Conservation (phyloP, 768 basidiomycete genomes). For the Serendipita sp. region DNA sequence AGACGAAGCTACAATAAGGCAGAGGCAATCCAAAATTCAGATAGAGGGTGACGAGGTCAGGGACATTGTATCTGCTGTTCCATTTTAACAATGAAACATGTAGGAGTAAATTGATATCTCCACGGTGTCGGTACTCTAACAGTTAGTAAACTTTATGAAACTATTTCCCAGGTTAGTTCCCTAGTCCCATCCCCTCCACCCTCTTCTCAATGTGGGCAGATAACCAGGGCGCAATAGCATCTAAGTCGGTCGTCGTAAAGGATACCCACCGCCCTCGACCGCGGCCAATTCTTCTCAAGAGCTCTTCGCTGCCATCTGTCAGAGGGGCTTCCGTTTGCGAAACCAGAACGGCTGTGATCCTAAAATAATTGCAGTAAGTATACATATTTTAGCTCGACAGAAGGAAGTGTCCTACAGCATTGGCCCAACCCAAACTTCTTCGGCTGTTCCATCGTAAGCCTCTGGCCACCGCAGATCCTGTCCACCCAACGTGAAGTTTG, state of each 20-base stretch:
- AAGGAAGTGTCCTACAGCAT: constrained; percentile 34
- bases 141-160: too few relatives aligned
- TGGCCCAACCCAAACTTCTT: constrained; percentile 59
- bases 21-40: too few relatives aligned
- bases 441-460: constrained; percentile 29
- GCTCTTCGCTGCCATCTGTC: constrained; percentile 27
- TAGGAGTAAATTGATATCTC: too few relatives aligned
- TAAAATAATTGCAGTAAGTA: background rate
- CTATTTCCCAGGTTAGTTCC: constrained; percentile 22
- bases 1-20: too few relatives aligned
- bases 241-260: constrained; percentile 51
- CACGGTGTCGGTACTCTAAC: too few relatives aligned
- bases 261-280: constrained; percentile 49
- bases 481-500: constrained; percentile 55
- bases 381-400: background rate
- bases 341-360: constrained; percentile 9
- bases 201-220: constrained; percentile 42
- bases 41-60: too few relatives aligned
- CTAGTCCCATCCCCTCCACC: constrained; percentile 59
- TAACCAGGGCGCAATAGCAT: constrained; percentile 66
- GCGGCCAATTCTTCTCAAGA: constrained; percentile 30
- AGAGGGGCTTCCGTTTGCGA: constrained; percentile 21
- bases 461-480: constrained; percentile 47
- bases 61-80: too few relatives aligned
- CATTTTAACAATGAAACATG: too few relatives aligned